These are phyloP conservation scores for Blepharisma stoltei DNA, from an alignment of 73 alveolate genomes.

Conservation along the genomic window DNA sequence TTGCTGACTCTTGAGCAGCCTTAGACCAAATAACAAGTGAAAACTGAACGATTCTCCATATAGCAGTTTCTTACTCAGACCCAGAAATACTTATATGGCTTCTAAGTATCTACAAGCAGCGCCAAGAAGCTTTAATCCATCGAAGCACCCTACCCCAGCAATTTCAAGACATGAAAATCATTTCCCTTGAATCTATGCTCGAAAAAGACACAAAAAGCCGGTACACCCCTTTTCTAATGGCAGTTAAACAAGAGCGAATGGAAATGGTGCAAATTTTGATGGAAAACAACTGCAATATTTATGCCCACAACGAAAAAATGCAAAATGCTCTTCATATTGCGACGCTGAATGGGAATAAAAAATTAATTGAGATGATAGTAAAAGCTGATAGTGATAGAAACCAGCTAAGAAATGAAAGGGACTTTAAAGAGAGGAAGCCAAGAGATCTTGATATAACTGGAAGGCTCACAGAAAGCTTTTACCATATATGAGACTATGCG, in stretches of 20 bases:
- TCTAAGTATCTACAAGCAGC: background rate
- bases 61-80: background rate
- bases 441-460: slow-evolving; percentile 16
- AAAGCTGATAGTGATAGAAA: slow-evolving; percentile 28
- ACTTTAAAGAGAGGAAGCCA: slow-evolving; percentile 13
- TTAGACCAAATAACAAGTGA: slow-evolving; percentile 18
- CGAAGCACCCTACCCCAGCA: background rate
- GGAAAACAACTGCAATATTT: background rate
- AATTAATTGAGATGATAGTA: background rate
- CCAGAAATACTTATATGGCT: background rate
- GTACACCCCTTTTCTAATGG: slow-evolving; percentile 22
- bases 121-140: background rate
- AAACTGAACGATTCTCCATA: slow-evolving; percentile 23
- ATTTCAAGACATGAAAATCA: background rate
- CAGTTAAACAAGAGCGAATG: slow-evolving; percentile 5
- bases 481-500: slow-evolving; percentile 29
- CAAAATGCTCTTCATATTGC: slow-evolving; percentile 32
- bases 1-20: background rate
- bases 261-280: background rate
- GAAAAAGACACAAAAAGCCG: background rate
- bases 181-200: background rate
- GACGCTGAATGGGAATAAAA: background rate
- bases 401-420: background rate
- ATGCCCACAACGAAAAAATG: slow-evolving; percentile 17
- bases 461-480: background rate